Evolutionary conservation across 345 rosid genomes (phyloP), one percentile per base, ranked within the genome.

Genomic region (Lepidium sativum): DNA sequence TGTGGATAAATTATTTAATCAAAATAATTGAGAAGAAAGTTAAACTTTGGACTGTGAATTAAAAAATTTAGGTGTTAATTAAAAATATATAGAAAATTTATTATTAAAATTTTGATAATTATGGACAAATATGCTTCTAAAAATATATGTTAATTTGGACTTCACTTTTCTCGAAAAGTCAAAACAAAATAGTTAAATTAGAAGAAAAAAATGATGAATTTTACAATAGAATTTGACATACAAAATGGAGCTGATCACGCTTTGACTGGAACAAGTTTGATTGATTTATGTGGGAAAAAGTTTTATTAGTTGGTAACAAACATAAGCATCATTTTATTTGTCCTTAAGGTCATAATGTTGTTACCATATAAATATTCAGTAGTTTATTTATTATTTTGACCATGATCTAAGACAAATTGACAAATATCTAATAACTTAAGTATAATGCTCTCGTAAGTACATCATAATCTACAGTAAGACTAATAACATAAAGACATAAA

Each of bases 161-260:
- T 7, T 20, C 18, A 3, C 21, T 14, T 14, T 34, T 27, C 14
- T 39, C 5, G 6, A 3, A 41, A 41, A 58, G 25, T 15, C 47
- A 40, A 25, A 15, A 15, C 9, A 6, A 58, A 38, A 13, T 4
- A 56, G 12, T 8, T 13, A 15, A 15, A 40, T 58, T 54, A 1
- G 31, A 27, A 15, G 16, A 9, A 25, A 55, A 40, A 41, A 6
- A 12, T 35, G 17, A 10, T 29, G 2, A 16, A 11, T 10, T 1
- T 43, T 21, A 43, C 37, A 15, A 54, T 14, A 33, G 14, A 33
- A 43, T 54, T 25, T 54, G 25, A 52, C 17, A 15, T 9, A 55
- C 47, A 55, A 55, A 67, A 23, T 54, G 71, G 64, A 67, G 56
- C 64, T 67, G 14, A 56, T 56, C 18, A 56, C 64, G 71, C 64